These are phyloP conservation scores for Ascoidea tarda DNA, from an alignment of 805 yeast genomes.

Conservation along the genomic window DNA sequence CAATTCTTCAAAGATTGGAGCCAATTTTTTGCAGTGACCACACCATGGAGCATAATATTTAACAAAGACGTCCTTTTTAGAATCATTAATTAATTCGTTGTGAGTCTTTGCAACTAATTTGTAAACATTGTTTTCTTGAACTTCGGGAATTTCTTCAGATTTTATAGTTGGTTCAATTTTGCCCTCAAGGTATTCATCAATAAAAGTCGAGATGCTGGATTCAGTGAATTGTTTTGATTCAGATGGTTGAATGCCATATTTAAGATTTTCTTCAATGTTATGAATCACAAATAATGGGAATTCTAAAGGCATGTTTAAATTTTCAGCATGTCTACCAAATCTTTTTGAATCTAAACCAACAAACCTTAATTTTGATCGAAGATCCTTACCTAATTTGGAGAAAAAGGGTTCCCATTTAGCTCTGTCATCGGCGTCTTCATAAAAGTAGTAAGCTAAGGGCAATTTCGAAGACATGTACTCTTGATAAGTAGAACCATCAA, in stretches of 20 bases:
- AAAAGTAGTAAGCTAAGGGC: conserved; percentile 86
- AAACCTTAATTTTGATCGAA: conserved; percentile 72
- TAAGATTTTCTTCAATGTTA: conserved; percentile 49
- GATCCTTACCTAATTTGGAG: conserved; percentile 51
- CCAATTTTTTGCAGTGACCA: conserved; percentile 88
- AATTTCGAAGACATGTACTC: conserved; percentile 54
- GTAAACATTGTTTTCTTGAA: conserved; percentile 60
- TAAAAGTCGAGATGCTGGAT: conserved; percentile 43
- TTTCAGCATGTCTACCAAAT: conserved; percentile 78
- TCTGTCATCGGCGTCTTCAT: conserved; percentile 54
- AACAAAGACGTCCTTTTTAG: conserved; percentile 58
- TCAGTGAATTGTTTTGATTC: conserved; percentile 34
- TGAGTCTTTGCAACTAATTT: conserved; percentile 78
- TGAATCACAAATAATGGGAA: conserved; percentile 90
- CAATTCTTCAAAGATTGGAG: conserved; percentile 79
- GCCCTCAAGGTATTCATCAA: conserved; percentile 50
- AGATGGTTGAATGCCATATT: conserved; percentile 54
- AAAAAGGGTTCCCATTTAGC: conserved; percentile 37
- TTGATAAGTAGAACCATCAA: conserved; percentile 66
- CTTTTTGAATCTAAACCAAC: conserved; percentile 75
- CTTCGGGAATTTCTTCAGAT: conserved; percentile 76
- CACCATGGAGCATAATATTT: conserved; percentile 98
- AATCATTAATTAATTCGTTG: conserved; percentile 46
- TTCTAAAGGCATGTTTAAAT: conserved; percentile 69
- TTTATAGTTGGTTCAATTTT: conserved; percentile 59